Conservation (phyloP, 345 rosid genomes). For the Populus simonii region DNA sequence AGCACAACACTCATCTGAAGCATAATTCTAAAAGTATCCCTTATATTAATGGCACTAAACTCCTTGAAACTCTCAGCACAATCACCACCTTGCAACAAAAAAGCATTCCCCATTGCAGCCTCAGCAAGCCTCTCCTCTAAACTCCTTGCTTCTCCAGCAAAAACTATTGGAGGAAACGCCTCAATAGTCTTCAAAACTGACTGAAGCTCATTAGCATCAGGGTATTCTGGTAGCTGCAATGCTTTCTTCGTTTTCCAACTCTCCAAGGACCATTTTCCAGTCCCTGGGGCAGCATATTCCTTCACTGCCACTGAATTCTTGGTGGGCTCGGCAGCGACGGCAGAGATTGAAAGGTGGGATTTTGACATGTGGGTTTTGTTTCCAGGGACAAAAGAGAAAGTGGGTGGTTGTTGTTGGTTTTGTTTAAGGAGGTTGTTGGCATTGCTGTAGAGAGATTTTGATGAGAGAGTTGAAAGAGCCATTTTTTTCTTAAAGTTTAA, state of each 20-base stretch:
- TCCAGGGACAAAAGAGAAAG: not conserved
- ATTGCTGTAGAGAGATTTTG: constrained; percentile 41
- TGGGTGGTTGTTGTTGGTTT: not conserved
- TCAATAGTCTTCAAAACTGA: constrained; percentile 22
- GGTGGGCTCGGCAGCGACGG: constrained; percentile 51
- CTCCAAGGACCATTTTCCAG: constrained; percentile 17
- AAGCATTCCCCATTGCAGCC: constrained; percentile 30
- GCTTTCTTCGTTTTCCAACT: constrained; percentile 33
- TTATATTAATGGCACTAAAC: constrained; percentile 26
- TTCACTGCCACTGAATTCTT: constrained; percentile 25
- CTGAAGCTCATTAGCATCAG: constrained; percentile 13
- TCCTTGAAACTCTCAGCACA: constrained; percentile 37
- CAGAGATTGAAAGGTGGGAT: constrained; percentile 39
- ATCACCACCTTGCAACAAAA: constrained; percentile 29
- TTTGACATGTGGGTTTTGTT: constrained; percentile 1
- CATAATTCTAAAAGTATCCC: constrained; percentile 28
- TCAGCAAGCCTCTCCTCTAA: constrained; percentile 29
- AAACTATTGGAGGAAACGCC: constrained; percentile 26
- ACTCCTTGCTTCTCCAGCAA: constrained; percentile 27
- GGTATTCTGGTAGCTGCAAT: constrained; percentile 30
- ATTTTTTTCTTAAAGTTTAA: constrained; percentile 20
- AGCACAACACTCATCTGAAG: constrained; percentile 31
- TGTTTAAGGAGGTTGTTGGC: constrained; percentile 24
- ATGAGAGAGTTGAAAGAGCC: constrained; percentile 65
- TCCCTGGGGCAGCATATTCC: not conserved